Percentiles rank a stretch among this genome's conserved stretches.
phyloP scores from a whole-genome alignment of 306 rosid species.

The Rubus idaeus region DNA sequence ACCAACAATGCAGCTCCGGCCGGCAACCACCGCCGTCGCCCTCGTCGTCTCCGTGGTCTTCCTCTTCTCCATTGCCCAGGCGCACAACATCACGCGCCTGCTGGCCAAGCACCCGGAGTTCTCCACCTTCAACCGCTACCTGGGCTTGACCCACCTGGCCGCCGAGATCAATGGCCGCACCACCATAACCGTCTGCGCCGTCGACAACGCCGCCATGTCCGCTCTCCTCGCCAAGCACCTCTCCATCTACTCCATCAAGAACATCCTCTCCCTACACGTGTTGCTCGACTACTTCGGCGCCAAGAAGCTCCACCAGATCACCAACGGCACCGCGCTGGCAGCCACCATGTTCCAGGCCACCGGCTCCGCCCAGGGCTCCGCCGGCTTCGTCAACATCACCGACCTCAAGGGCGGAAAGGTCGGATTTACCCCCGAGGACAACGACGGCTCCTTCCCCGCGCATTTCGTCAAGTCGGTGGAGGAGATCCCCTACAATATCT shows the following conservation, averaged over 20 bases:
- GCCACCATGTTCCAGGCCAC: slow-evolving; percentile 90
- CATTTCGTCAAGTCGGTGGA: slow-evolving; percentile 65
- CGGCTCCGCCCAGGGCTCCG: slow-evolving; percentile 70
- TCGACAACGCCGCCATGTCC: slow-evolving; percentile 79
- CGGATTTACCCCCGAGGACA: slow-evolving; percentile 62
- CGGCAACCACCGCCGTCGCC: background rate
- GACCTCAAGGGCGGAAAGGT: slow-evolving; percentile 80
- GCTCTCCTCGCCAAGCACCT: slow-evolving; percentile 52
- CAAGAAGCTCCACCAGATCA: slow-evolving; percentile 96
- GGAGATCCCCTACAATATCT: slow-evolving; percentile 73
- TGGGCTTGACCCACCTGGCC: slow-evolving; percentile 71
- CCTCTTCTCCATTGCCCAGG: slow-evolving; percentile 18
- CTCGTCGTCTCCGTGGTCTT: slow-evolving; percentile 26
- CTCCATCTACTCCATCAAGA: slow-evolving; percentile 60
- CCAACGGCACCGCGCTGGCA: slow-evolving; percentile 81
- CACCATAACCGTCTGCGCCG: slow-evolving; percentile 82
- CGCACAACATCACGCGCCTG: slow-evolving; percentile 64
- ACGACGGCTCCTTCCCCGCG: slow-evolving; percentile 50
- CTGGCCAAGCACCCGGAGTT: slow-evolving; percentile 64
- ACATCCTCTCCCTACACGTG: slow-evolving; percentile 88
- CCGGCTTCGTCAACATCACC: slow-evolving; percentile 90
- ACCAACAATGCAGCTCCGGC: slow-evolving; percentile 42
- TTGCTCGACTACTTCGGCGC: slow-evolving; percentile 90
- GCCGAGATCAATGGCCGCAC: slow-evolving; percentile 61
- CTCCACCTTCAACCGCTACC: slow-evolving; percentile 84